Base-by-base conservation (phyloP, 2,329 filamentous ascomycete species). In the Paecilomyces dactylethromorphus region DNA sequence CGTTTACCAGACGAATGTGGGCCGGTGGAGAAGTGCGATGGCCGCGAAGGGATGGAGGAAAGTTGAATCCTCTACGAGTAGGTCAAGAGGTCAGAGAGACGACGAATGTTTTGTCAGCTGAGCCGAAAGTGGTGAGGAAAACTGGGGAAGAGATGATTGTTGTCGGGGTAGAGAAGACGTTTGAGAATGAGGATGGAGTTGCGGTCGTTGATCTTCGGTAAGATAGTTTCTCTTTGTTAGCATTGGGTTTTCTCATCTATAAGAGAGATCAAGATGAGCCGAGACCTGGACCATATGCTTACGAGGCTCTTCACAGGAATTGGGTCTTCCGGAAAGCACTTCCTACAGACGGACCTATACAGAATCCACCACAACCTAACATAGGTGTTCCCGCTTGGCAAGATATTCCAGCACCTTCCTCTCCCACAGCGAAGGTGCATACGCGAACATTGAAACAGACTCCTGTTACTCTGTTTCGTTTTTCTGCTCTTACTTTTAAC, bases 1-100 rank as follows among this genome's bases (percentile, higher is more conserved):
- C 85, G 0, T 88, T 87, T 59, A 86, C 84, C 1, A 72, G 85
- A 31, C 78, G 86, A 12, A 88, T 88, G 86, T 88, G 86, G 86
- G 86, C 86, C 0, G 86, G 85, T 1, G 86, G 86, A 0, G 75
- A 78, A 58, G 82, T 88, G 71, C 68, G 69, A 13, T 87, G 84
- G 83, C 66, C 75, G 1, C 69, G 73, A 12, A 60, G 54, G 10
- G 59, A 56, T 3, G 58, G 69, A 21, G 72, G 67, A 6, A 61
- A 65, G 26, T 63, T 68, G 26, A 77, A 79, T 63, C 62, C 69
- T 18, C 68, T 87, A 59, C 73, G 76, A 1, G 79, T 87, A 1
- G 85, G 84, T 1, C 81, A 86, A 61, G 70, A 77, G 21, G 82
- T 82, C 1, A 79, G 76, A 35, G 86, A 88, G 71, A 79, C 72